A percentile compares a stretch with the other conserved stretches of the same genome.
These are phyloP conservation scores for Cyclotella baltica DNA, from an alignment of 108 stramenopile genomes.

Conservation along the genomic window DNA sequence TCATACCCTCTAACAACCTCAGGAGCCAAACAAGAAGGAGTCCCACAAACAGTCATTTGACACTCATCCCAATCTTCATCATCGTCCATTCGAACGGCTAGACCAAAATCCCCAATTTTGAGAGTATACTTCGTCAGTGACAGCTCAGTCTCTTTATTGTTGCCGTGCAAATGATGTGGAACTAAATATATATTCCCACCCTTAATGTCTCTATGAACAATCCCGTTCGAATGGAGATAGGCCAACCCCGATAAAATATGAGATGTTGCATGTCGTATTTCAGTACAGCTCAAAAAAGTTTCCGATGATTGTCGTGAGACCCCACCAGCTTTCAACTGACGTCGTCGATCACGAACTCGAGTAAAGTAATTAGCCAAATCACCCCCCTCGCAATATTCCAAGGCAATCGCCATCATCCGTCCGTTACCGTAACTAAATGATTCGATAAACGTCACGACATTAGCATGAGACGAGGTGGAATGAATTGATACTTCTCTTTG, in stretches of 20 bases:
- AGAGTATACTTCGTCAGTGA: slow-evolving; percentile 20
- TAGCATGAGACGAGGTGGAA: slow-evolving; percentile 22
- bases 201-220: slow-evolving; percentile 45
- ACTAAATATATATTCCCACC: slow-evolving; percentile 31
- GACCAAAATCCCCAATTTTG: slow-evolving; percentile 44
- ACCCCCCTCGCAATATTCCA: slow-evolving; percentile 27
- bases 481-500: slow-evolving; percentile 27
- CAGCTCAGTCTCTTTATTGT: not conserved
- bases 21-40: slow-evolving; percentile 39
- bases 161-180: slow-evolving; percentile 1
- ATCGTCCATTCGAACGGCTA: slow-evolving; percentile 34
- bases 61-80: slow-evolving; percentile 40
- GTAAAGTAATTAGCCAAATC: slow-evolving; percentile 16
- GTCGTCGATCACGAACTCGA: slow-evolving; percentile 6
- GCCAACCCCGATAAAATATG: slow-evolving; percentile 28
- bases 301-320: not conserved
- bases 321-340: not conserved
- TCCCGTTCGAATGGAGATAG: slow-evolving; percentile 26
- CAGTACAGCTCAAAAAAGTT: slow-evolving; percentile 9
- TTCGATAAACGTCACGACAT: slow-evolving; percentile 31
- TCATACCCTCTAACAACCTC: slow-evolving; percentile 16
- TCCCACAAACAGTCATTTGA: slow-evolving; percentile 30
- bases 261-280: slow-evolving; percentile 20
- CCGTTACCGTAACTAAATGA: slow-evolving; percentile 22
- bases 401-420: slow-evolving; percentile 12